phyloP scores from a whole-genome alignment of 345 rosid species.

The Dimocarpus longan region DNA sequence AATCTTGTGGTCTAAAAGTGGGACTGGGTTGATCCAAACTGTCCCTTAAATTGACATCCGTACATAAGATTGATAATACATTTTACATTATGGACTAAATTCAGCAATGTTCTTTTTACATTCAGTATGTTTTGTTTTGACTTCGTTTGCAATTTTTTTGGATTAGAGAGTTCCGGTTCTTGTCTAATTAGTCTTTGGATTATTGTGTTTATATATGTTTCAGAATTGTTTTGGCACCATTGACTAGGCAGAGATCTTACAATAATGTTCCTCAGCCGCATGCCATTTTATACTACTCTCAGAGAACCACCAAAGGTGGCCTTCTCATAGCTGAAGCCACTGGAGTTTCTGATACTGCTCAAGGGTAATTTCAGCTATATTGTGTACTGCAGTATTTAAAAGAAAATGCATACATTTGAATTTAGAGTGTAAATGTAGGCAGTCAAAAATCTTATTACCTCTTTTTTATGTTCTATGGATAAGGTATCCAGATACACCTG shows the following conservation, averaged over 20 bases:
- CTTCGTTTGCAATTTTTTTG: too few relatives aligned
- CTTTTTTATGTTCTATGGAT: too few relatives aligned
- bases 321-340: slow-evolving; percentile 65
- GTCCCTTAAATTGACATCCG: too few relatives aligned
- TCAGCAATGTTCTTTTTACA: too few relatives aligned
- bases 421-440: background rate
- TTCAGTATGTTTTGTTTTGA: background rate
- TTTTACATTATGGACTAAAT: too few relatives aligned
- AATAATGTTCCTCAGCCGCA: slow-evolving; percentile 72
- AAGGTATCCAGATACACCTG: slow-evolving; percentile 46
- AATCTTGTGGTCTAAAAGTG: too few relatives aligned
- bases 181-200: background rate
- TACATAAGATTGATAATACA: too few relatives aligned
- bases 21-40: too few relatives aligned
- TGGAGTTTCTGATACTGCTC: slow-evolving; percentile 66
- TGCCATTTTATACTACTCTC: slow-evolving; percentile 69
- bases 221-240: slow-evolving; percentile 67
- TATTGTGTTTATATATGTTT: slow-evolving; percentile 1
- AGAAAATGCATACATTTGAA: background rate
- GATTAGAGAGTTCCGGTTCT: background rate
- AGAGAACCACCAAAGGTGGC: slow-evolving; percentile 66
- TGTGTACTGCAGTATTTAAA: background rate
- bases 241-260: slow-evolving; percentile 60
- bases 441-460: too few relatives aligned
- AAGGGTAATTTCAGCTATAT: slow-evolving; percentile 33